Evolutionary conservation across 495 filamentous ascomycete genomes (phyloP).

Genomic region (Geopyxis carbonaria): DNA sequence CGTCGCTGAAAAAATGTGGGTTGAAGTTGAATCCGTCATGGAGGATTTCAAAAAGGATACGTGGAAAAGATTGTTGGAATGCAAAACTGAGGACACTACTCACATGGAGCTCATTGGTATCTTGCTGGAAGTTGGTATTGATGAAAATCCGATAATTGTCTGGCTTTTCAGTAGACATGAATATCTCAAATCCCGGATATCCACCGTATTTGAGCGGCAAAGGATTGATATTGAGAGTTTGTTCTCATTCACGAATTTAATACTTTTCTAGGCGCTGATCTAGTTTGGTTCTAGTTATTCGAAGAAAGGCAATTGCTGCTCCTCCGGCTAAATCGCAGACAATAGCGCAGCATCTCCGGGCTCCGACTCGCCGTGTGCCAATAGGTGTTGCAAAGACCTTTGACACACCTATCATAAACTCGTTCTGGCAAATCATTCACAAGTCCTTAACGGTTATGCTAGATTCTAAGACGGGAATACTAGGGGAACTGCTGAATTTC

Average conservation of each 20-base stretch:
- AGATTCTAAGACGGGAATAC: conserved; percentile 53
- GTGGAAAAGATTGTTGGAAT: conserved; percentile 58
- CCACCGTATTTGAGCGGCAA: conserved; percentile 57
- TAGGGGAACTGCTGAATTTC: conserved; percentile 81
- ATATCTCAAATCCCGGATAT: conserved; percentile 69
- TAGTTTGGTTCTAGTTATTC: conserved; percentile 35
- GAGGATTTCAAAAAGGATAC: conserved; percentile 71
- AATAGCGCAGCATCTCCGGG: conserved; percentile 55
- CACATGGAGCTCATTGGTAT: conserved; percentile 33
- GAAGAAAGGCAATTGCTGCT: conserved; percentile 55
- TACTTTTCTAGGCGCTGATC: too few relatives aligned
- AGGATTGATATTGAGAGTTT: conserved; percentile 66
- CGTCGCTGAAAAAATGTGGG: conserved; percentile 85
- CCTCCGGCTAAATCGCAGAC: conserved; percentile 51
- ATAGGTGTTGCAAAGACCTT: conserved; percentile 36
- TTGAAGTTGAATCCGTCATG: conserved; percentile 70
- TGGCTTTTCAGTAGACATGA: conserved; percentile 84
- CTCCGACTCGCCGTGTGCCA: conserved; percentile 44
- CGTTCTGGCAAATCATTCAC: conserved; percentile 76
- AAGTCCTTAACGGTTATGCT: conserved; percentile 51
- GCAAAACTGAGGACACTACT: conserved; percentile 20
- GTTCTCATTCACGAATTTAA: not conserved
- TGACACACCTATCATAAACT: conserved; percentile 60
- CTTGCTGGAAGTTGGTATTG: conserved; percentile 75
- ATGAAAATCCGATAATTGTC: conserved; percentile 88